A percentile compares a stretch with the other conserved stretches of the same genome.
Conservation (phyloP, 2,329 filamentous ascomycete genomes). For the Xylaria multiplex region DNA sequence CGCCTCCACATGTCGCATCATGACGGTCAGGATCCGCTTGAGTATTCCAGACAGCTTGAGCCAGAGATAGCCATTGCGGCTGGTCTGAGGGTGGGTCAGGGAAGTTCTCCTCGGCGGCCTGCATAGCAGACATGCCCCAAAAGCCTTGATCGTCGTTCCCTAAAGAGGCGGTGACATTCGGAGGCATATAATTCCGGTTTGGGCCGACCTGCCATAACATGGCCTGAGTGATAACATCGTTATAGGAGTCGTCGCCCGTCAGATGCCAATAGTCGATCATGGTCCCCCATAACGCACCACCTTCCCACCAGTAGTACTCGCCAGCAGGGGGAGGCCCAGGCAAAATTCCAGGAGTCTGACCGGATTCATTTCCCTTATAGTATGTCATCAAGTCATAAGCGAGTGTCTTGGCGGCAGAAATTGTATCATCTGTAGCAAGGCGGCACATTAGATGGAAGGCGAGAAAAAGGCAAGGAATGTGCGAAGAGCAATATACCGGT, state of each 20-base stretch:
- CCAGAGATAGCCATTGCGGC: conserved; percentile 71
- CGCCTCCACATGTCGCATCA: conserved; percentile 69
- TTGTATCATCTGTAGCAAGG: conserved; percentile 60
- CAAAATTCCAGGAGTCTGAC: conserved; percentile 48
- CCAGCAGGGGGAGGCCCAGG: conserved; percentile 49
- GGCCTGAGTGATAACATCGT: conserved; percentile 58
- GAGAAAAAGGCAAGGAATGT: neutral
- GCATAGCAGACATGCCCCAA: conserved; percentile 72
- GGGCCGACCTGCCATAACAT: conserved; percentile 59
- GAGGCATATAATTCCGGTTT: conserved; percentile 59
- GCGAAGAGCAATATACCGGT: conserved; percentile 36
- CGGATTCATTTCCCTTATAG: conserved; percentile 49
- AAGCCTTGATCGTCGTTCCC: conserved; percentile 70
- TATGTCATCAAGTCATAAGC: conserved; percentile 48
- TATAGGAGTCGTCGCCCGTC: conserved; percentile 63
- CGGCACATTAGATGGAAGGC: conserved; percentile 17
- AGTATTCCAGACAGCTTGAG: conserved; percentile 72
- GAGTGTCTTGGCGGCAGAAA: conserved; percentile 50
- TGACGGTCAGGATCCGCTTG: conserved; percentile 66
- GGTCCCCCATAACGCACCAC: conserved; percentile 49
- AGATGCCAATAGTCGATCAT: conserved; percentile 59
- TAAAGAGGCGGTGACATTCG: conserved; percentile 53
- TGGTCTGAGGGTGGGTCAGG: conserved; percentile 61
- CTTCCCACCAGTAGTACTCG: conserved; percentile 52
- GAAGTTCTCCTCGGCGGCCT: conserved; percentile 70